Conservation (phyloP, 2,329 filamentous ascomycete species). For the Aspergillus persii region DNA sequence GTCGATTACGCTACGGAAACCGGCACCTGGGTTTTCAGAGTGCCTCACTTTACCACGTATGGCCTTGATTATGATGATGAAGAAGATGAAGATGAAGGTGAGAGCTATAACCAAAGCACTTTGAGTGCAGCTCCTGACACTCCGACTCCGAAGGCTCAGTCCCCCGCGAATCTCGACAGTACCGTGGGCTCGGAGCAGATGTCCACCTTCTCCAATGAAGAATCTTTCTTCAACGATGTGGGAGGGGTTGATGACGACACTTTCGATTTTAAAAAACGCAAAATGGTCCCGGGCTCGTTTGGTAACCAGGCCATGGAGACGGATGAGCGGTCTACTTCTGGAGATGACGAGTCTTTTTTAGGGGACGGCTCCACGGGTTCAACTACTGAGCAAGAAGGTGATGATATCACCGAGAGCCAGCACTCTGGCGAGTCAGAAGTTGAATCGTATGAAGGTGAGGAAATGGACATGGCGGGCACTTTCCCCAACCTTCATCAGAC, state of each 20-base stretch:
- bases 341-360: slow-evolving; percentile 75
- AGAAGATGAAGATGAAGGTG: slow-evolving; percentile 55
- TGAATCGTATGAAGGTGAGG: slow-evolving; percentile 62
- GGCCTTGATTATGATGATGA: slow-evolving; percentile 80
- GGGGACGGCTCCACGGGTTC: slow-evolving; percentile 85
- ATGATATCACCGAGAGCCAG: slow-evolving; percentile 50
- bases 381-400: slow-evolving; percentile 59
- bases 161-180: slow-evolving; percentile 26
- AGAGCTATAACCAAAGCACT: slow-evolving; percentile 52
- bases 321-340: slow-evolving; percentile 38
- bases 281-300: slow-evolving; percentile 75
- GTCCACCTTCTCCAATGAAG: slow-evolving; percentile 41
- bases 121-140: slow-evolving; percentile 53
- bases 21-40: slow-evolving; percentile 85
- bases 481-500: slow-evolving; percentile 70
- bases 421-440: slow-evolving; percentile 64
- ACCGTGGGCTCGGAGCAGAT: slow-evolving; percentile 37
- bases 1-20: slow-evolving; percentile 74
- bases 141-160: slow-evolving; percentile 41
- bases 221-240: slow-evolving; percentile 40
- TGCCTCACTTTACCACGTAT: slow-evolving; percentile 97
- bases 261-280: slow-evolving; percentile 56
- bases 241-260: slow-evolving; percentile 53
- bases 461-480: slow-evolving; percentile 82
- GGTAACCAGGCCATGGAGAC: slow-evolving; percentile 61